Conservation (phyloP, 108 stramenopile species). For the Nannochloropsis salina region DNA sequence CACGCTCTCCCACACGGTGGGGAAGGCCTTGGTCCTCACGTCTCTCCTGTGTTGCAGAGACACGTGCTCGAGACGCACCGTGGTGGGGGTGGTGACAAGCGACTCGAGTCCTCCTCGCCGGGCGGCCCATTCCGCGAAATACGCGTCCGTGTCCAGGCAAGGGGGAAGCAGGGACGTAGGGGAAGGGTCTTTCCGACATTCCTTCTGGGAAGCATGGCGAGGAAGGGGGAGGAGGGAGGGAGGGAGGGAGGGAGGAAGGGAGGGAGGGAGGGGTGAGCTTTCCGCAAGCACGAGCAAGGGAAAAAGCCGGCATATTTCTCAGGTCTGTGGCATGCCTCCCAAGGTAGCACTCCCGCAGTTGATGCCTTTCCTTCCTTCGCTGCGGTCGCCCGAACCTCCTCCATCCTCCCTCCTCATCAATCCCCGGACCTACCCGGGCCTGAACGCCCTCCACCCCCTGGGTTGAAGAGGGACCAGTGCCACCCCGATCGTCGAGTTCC, state of each 20-base stretch:
- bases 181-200: not conserved
- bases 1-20: slow-evolving; percentile 6
- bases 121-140: not conserved
- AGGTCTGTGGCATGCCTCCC: too few relatives aligned
- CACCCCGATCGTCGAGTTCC: too few relatives aligned
- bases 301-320: too few relatives aligned
- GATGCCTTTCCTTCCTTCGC: too few relatives aligned
- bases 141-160: not conserved
- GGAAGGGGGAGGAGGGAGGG: not conserved
- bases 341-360: too few relatives aligned
- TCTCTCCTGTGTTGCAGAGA: not conserved
- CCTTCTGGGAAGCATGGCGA: not conserved
- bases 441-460: too few relatives aligned
- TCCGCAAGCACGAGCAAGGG: too few relatives aligned
- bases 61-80: not conserved
- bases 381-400: too few relatives aligned
- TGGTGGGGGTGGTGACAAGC: not conserved
- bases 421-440: too few relatives aligned
- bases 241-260: not conserved
- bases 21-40: not conserved
- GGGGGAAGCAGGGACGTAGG: not conserved
- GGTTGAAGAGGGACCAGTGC: too few relatives aligned
- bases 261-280: not conserved
- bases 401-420: too few relatives aligned
- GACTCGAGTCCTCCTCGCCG: not conserved